Percentiles rank a stretch among this genome's conserved stretches.
These are phyloP conservation scores for Zelonia costaricensis DNA, from an alignment of 208 protist genomes.

Conservation along the genomic window DNA sequence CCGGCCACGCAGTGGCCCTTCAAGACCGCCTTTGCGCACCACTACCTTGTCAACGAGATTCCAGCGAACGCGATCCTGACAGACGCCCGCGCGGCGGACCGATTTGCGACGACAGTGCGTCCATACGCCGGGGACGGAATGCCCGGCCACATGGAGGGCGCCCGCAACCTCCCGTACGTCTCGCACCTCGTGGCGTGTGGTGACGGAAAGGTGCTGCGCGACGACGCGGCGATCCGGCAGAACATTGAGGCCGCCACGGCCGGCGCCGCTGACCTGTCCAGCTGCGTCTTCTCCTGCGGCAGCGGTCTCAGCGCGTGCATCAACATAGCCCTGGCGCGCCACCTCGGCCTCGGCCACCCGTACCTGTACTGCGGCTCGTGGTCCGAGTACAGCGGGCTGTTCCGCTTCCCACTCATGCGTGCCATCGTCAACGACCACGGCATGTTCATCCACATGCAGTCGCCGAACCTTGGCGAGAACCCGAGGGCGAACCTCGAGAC, in stretches of 20 bases:
- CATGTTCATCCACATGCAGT: constrained; percentile 53
- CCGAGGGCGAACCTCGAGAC: constrained; percentile 29
- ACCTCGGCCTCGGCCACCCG: constrained; percentile 69
- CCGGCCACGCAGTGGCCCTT: constrained; percentile 46
- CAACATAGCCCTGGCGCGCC: constrained; percentile 61
- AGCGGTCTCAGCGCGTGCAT: constrained; percentile 81
- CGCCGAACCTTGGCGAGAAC: constrained; percentile 37
- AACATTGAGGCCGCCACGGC: constrained; percentile 40
- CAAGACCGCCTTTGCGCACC: constrained; percentile 33
- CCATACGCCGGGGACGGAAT: constrained; percentile 51
- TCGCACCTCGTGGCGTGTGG: constrained; percentile 22
- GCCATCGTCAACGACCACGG: constrained; percentile 49
- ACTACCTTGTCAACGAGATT: constrained; percentile 42
- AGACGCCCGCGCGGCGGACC: constrained; percentile 53
- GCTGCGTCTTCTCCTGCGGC: constrained; percentile 80
- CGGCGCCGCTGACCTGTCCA: constrained; percentile 34
- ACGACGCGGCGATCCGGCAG: constrained; percentile 44
- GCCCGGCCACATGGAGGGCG: constrained; percentile 78
- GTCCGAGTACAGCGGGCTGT: constrained; percentile 71
- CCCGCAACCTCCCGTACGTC: constrained; percentile 57
- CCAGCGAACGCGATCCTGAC: constrained; percentile 55
- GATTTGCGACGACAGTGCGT: constrained; percentile 67
- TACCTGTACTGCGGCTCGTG: constrained; percentile 82
- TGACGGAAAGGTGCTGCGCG: constrained; percentile 32
- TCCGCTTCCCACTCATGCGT: constrained; percentile 45